Base-by-base conservation (phyloP, 495 filamentous ascomycete species). In the Platismatia glauca region DNA sequence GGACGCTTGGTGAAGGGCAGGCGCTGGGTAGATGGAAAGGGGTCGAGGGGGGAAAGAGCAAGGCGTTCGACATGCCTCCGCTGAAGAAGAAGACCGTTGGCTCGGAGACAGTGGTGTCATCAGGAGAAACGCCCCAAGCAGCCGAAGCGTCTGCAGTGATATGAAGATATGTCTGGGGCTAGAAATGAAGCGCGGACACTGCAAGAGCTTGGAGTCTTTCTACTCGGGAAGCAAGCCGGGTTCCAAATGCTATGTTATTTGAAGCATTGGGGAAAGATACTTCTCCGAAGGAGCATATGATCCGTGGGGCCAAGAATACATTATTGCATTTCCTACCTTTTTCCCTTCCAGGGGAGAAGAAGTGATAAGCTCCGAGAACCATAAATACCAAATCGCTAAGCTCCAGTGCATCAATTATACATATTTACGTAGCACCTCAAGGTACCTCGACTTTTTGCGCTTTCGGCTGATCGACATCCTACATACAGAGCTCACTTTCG, bases 61-160 rank as follows among this genome's bases (percentile, higher is more conserved):
- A 82, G 72, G 72, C 70, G 44, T 96, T 97, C 75, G 77, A 75
- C 44, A 82, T 96, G 55, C 93, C 93, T 1, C 77, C 81, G 15
- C 65, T 96, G 66, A 94, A 92, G 78, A 72, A 68, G 9, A 70
- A 68, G 56, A 59, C 50, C 50, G 58, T 57, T 39, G 62, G 41
- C 15, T 43, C 61, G 27, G 68, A 68, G 34, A 62, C 64, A 16
- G 58, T 70, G 22, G 60, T 66, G 11, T 62, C 59, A 31, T 27
- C 34, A n/a, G 57, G 53, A 22, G 66, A 44, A 22, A 63, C 62
- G 27, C 66, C 68, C 7, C 46, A 68, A 48, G 68, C 63, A 29
- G 68, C 68, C 46, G 66, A 66, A 55, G 68, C 68, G 33, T 64
- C 64, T 29, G 55, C 64, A n/a, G 59, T 70, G 16, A 52, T 70